These are phyloP conservation scores for Magnolia sinica DNA, from an alignment of 164 flowering plant genomes.

Conservation along the genomic window DNA sequence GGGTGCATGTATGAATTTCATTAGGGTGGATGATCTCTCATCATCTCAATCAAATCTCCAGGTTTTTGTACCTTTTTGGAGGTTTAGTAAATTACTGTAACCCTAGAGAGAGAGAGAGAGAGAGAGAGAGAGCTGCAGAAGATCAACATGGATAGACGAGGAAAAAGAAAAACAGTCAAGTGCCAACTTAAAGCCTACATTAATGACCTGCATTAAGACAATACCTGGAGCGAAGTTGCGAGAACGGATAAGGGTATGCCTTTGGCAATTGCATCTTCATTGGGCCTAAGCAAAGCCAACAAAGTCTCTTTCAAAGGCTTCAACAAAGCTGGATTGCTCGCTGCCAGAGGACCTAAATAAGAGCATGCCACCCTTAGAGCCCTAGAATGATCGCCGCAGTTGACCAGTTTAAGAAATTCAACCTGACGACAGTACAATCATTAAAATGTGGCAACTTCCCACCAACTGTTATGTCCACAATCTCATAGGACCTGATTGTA, in stretches of 20 bases:
- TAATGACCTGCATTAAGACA: background rate
- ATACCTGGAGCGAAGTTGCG: slow-evolving; percentile 91
- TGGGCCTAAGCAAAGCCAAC: slow-evolving; percentile 66
- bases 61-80: background rate
- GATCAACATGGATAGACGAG: background rate
- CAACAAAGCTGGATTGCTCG: slow-evolving; percentile 63
- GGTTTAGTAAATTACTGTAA: background rate
- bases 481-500: background rate
- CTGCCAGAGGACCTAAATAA: slow-evolving; percentile 85
- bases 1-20: background rate
- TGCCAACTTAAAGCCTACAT: background rate
- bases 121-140: background rate
- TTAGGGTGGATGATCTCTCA: background rate
- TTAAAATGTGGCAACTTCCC: slow-evolving; percentile 4
- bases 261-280: slow-evolving; percentile 51
- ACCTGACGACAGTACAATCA: slow-evolving; percentile 43
- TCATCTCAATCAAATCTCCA: background rate
- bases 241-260: slow-evolving; percentile 68
- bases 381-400: slow-evolving; percentile 62
- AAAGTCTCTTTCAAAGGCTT: slow-evolving; percentile 93
- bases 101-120: background rate
- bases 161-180: background rate
- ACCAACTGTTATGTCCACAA: background rate
- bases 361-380: slow-evolving; percentile 81
- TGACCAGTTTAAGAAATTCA: slow-evolving; percentile 88